A percentile compares a stretch with the other conserved stretches of the same genome.
Conservation (phyloP, 202 grass and related monocot species). For the Digitaria exilis region DNA sequence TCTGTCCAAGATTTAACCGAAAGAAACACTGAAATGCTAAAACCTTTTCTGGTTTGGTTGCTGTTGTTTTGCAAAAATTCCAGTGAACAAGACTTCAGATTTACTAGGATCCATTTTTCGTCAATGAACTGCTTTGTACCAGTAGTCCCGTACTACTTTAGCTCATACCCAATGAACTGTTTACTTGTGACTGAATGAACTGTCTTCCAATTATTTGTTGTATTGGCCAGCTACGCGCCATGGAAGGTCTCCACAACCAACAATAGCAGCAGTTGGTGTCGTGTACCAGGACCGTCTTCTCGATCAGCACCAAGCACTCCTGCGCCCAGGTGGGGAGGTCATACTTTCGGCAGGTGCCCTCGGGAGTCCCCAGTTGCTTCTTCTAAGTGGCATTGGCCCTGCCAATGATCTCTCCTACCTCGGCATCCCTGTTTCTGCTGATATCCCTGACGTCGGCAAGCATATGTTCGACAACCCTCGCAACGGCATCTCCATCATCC, state of each 20-base stretch:
- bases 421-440: constrained; percentile 62
- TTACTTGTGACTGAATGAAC: neutral
- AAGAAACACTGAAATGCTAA: neutral
- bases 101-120: neutral
- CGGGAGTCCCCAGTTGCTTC: constrained; percentile 80
- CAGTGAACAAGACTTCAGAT: neutral
- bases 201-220: neutral
- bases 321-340: constrained; percentile 75
- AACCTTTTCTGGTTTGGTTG: neutral
- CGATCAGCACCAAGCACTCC: constrained; percentile 64
- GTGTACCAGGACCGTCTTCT: constrained; percentile 71
- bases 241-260: constrained; percentile 40
- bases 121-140: neutral
- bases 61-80: neutral
- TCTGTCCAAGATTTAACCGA: neutral
- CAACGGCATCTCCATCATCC: constrained; percentile 77
- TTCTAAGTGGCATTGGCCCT: constrained; percentile 81
- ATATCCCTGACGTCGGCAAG: constrained; percentile 64
- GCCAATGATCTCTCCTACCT: constrained; percentile 59
- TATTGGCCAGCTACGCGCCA: constrained; percentile 17
- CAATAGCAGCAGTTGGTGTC: constrained; percentile 55
- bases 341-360: constrained; percentile 76
- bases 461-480: constrained; percentile 88
- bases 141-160: neutral
- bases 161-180: neutral